Evolutionary conservation across 2,329 filamentous ascomycete species (phyloP).

Genomic region (Scedosporium dehoogii): DNA sequence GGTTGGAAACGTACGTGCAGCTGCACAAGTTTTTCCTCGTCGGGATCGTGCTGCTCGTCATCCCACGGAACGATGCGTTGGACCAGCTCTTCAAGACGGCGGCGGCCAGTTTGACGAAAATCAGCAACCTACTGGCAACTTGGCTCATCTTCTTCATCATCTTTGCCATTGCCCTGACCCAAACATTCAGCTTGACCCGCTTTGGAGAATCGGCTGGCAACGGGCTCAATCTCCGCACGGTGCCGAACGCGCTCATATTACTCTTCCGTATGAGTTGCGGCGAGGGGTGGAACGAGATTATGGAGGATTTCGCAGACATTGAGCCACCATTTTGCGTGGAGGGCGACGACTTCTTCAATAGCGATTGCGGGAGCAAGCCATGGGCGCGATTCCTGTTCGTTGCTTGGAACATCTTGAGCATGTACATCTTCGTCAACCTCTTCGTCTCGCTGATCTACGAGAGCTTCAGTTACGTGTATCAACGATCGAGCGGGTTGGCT

Average conservation of each 20-base stretch:
- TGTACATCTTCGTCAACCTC: slow-evolving; percentile 98
- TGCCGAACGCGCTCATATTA: slow-evolving; percentile 86
- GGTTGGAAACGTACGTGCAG: slow-evolving; percentile 58
- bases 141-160: slow-evolving; percentile 97
- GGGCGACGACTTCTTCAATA: slow-evolving; percentile 62
- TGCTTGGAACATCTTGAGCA: slow-evolving; percentile 97
- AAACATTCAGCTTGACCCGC: slow-evolving; percentile 88
- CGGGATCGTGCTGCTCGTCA: slow-evolving; percentile 77
- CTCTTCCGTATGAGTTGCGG: slow-evolving; percentile 89
- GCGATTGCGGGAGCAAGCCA: slow-evolving; percentile 82
- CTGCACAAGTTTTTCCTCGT: slow-evolving; percentile 93
- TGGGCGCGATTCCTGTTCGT: slow-evolving; percentile 91
- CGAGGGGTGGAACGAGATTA: slow-evolving; percentile 92
- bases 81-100: slow-evolving; percentile 99
- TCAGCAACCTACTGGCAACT: slow-evolving; percentile 84
- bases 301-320: slow-evolving; percentile 88
- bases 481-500: slow-evolving; percentile 85
- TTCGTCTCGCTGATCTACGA: slow-evolving; percentile 99
- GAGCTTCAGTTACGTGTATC: slow-evolving; percentile 98
- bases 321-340: slow-evolving; percentile 72
- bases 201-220: slow-evolving; percentile 64
- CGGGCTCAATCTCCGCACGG: slow-evolving; percentile 86
- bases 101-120: slow-evolving; percentile 81
- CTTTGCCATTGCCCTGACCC: slow-evolving; percentile 91
- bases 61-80: slow-evolving; percentile 90